Base-by-base conservation (phyloP, 768 basidiomycete genomes). In the Fibroporia radiculosa region DNA sequence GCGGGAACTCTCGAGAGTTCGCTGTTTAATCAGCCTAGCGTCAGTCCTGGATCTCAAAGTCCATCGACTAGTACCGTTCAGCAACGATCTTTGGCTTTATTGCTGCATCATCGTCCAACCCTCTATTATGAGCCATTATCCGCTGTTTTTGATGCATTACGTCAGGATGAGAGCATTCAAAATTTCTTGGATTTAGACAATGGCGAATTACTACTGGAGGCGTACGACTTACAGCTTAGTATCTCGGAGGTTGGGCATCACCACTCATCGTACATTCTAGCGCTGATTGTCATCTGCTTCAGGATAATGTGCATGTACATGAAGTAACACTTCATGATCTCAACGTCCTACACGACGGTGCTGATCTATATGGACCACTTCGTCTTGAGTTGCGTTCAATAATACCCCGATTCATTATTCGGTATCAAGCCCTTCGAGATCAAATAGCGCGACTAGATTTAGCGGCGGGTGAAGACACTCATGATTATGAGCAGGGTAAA, bases 71-170 rank as follows among this genome's bases (percentile, higher is more conserved):
- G 35, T 40, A 35, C 36, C 22, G 18, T 46, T 16, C 39, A 33
- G 3, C 20, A 22, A 6, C 47, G 31, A 23, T 31, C 44, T 1
- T 40, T 52, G 12, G 34, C 35, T n/a, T 57, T 85, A 5, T 64
- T 89, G 38, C 69, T 90, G 47, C 72, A 77, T 36, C 66, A 77
- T 46, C 71, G 66, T 14, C 84, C 85, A 2, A 83, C 78, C 3
- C 66, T 89, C 6, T 90, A 85, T 60, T 89, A 88, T 53, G 85
- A 88, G 58, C 79, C 85, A 23, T 57, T 90, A 36, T 75, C 73
- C 33, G 69, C 63, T 45, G 75, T 88, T 16, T 88, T 89, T 54
- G 81, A 81, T 44, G 82, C 80, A 45, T 64, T 90, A 33, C 81
- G 84, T 24, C 71, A 75, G 55, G 82, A 87, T 45, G 72, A 76